Evolutionary conservation across 768 basidiomycete species (phyloP).

Genomic region (Tricholoma flavovirens): DNA sequence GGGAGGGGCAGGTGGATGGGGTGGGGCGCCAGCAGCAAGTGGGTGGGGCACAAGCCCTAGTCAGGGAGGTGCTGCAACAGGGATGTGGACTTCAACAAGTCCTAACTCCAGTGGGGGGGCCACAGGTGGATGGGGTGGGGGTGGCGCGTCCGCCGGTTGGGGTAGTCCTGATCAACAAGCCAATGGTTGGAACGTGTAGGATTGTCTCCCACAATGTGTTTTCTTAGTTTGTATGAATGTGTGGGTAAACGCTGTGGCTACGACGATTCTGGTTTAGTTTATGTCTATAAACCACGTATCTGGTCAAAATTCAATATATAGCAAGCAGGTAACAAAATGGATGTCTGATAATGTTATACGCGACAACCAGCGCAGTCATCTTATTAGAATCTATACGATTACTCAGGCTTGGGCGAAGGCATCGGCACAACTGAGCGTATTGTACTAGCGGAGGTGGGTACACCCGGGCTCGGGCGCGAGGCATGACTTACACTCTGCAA

Average conservation of each 20-base stretch:
- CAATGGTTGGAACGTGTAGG: slow-evolving; percentile 50
- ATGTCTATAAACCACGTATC: neutral
- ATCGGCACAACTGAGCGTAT: slow-evolving; percentile 10
- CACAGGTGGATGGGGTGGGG: slow-evolving; percentile 28
- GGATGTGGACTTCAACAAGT: slow-evolving; percentile 16
- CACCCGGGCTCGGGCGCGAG: slow-evolving; percentile 3
- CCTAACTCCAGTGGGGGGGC: slow-evolving; percentile 19
- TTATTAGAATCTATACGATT: slow-evolving; percentile 18
- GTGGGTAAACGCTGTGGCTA: no score
- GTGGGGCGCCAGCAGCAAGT: slow-evolving; percentile 22
- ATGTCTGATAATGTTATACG: neutral
- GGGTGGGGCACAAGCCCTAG: slow-evolving; percentile 21
- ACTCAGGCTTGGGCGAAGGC: slow-evolving; percentile 9
- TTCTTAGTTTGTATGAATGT: no score
- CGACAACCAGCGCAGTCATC: no score
- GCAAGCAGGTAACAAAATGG: no score
- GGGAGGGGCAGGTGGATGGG: slow-evolving; percentile 22
- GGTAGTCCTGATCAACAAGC: slow-evolving; percentile 42
- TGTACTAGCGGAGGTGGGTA: slow-evolving; percentile 4
- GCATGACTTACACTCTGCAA: slow-evolving; percentile 2
- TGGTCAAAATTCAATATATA: no score
- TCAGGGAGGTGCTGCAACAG: slow-evolving; percentile 20
- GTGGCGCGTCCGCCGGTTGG: slow-evolving; percentile 38
- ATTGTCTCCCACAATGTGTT: neutral
- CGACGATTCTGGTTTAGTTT: neutral